Base-by-base conservation (phyloP, 225 moss, liverwort and hornwort genomes). In the Sphagnum tenellum region DNA sequence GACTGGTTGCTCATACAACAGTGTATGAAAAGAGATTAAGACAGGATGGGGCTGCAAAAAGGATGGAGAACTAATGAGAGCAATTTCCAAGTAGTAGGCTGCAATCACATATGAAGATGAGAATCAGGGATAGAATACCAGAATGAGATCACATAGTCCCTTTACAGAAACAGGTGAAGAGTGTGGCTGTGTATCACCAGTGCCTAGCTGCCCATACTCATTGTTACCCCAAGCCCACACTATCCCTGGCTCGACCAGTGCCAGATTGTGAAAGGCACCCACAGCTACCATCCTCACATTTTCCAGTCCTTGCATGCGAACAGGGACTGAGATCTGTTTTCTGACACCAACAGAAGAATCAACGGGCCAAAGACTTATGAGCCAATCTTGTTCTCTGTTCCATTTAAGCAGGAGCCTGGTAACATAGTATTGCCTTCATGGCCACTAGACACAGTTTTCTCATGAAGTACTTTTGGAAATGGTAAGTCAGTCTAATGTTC, bases 211-310 rank as follows among this genome's bases (percentile, higher is more conserved):
- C 58, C 85, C 85, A 62, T 86, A 86, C 62, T 86, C 85, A 46
- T 86, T 86, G 57, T 86, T 81, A 65, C 85, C 85, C 85, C 85
- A 86, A 3, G 81, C 76, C 81, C 81, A 79, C 47, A 81, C 73
- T 60, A 74, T 64, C 56, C 85, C 85, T 2, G 76, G 71, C 58
- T 86, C 79, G 14, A 81, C 59, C n/a, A 86, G 67, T 9, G 81
- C 85, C 63, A 86, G 70, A 66, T 86, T 86, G 72, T 86, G 85
- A 59, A 86, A 86, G 14, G 85, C 85, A 9, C 85, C 85, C 45
- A 81, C 85, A 7, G 81, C 85, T 44, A 86, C 78, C 51, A 55
- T 65, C 66, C 57, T 76, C 7, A 86, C 81, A 56, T 65, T 76
- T 45, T 71, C 72, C 69, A 86, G 71, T 54, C 78, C 74, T 58